A percentile compares a stretch with the other conserved stretches of the same genome.
These are phyloP conservation scores for Lupinus albus DNA, from an alignment of 306 rosid genomes.

Conservation along the genomic window DNA sequence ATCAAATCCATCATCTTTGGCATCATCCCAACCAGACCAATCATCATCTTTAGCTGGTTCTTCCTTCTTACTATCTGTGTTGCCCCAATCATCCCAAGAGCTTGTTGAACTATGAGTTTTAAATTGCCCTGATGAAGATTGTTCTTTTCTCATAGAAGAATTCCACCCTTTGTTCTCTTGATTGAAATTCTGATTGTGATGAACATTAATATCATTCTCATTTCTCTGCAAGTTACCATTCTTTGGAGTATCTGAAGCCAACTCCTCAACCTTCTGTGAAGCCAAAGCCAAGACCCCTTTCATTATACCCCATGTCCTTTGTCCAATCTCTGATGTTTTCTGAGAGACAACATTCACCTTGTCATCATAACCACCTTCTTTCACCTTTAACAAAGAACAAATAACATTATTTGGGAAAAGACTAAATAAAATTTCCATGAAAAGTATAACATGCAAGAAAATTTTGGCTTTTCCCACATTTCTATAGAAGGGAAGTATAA, in stretches of 20 bases:
- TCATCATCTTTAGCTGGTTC: conserved; percentile 49
- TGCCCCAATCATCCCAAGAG: conserved; percentile 58
- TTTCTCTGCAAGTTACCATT: conserved; percentile 64
- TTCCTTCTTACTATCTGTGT: conserved; percentile 41
- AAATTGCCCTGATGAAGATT: conserved; percentile 57
- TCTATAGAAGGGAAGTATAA: conserved; percentile 5
- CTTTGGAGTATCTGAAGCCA: conserved; percentile 61
- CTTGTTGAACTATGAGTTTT: conserved; percentile 48
- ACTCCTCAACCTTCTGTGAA: conserved; percentile 93
- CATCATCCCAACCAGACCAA: conserved; percentile 99
- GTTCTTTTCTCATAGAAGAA: conserved; percentile 68
- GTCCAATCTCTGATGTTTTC: conserved; percentile 95
- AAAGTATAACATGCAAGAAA: conserved; percentile 24
- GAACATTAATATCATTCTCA: conserved; percentile 68
- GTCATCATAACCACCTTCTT: conserved; percentile 93
- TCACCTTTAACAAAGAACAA: conserved; percentile 61
- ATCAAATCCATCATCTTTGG: conserved; percentile 86
- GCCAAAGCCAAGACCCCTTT: conserved; percentile 99
- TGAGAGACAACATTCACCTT: conserved; percentile 89
- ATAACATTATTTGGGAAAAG: conserved; percentile 22
- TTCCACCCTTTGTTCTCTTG: conserved; percentile 67
- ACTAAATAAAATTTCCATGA: neutral
- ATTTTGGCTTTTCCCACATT: conserved; percentile 10
- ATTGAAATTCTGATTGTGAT: conserved; percentile 65
- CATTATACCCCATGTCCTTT: conserved; percentile 97